Conservation (phyloP, 2,329 filamentous ascomycete genomes). For the Pseudogymnoascus verrucosus region DNA sequence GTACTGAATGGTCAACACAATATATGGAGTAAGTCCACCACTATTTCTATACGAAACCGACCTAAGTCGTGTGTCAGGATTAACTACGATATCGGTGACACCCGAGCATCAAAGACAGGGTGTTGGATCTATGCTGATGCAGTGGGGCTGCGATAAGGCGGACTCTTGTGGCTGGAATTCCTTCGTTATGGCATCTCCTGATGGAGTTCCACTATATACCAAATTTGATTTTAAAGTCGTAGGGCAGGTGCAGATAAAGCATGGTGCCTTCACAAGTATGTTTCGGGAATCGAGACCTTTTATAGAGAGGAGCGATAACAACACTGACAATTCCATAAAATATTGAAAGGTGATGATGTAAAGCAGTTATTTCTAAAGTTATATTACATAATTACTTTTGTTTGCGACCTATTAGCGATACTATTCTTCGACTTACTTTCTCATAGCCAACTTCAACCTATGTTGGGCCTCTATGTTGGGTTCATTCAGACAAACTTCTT, state of each 20-base stretch:
- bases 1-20: not conserved
- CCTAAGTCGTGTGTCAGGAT: not conserved
- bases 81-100: not conserved
- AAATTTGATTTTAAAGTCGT: not conserved
- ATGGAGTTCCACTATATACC: not conserved
- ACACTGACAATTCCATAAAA: not conserved
- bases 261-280: not conserved
- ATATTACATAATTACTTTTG: not conserved
- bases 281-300: not conserved
- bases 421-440: not conserved
- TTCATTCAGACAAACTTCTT: not conserved
- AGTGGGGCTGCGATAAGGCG: not conserved
- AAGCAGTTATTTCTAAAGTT: no score
- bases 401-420: not conserved
- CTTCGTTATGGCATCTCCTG: conserved; percentile 1
- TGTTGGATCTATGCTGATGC: not conserved
- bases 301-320: not conserved
- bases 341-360: not conserved
- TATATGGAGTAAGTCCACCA: not conserved
- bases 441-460: not conserved
- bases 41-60: not conserved
- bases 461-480: not conserved
- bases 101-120: not conserved
- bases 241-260: not conserved
- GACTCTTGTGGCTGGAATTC: not conserved